Percentiles rank a stretch among this genome's conserved stretches.
Conservation (phyloP, 805 yeast genomes). For the Kodamaea lidongshanica region DNA sequence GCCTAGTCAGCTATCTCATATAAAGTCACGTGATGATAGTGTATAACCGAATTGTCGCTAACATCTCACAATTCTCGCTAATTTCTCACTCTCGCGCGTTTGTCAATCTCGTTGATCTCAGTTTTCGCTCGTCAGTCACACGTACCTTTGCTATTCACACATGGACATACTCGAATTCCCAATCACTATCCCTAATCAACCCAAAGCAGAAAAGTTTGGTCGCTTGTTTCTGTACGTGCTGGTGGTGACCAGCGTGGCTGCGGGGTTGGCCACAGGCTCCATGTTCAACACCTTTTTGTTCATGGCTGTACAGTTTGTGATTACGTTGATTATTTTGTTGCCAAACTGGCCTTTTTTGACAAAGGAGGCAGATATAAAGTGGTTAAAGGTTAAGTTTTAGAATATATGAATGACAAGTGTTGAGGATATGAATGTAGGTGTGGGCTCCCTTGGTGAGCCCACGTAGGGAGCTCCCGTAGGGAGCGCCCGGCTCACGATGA, state of each 20-base stretch:
- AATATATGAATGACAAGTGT: conserved; percentile 2
- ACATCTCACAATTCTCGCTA: no score
- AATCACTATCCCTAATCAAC: conserved; percentile 42
- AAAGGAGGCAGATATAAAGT: conserved; percentile 38
- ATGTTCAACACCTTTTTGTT: conserved; percentile 32
- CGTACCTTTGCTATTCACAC: not conserved
- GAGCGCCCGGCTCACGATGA: no score
- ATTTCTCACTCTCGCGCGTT: no score
- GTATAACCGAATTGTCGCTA: no score
- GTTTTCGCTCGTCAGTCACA: not conserved
- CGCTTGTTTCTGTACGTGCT: conserved; percentile 21
- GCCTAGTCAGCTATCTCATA: no score
- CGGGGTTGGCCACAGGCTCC: conserved; percentile 46
- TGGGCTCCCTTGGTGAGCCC: no score
- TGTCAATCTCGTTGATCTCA: no score
- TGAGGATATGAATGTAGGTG: no score
- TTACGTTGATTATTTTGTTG: conserved; percentile 30
- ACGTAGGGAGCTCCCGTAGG: no score
- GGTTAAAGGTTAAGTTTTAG: conserved; percentile 35
- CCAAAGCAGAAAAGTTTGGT: conserved; percentile 30
- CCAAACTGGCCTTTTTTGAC: conserved; percentile 60
- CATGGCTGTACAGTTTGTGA: conserved; percentile 30
- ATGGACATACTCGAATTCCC: conserved; percentile 13
- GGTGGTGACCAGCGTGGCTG: conserved; percentile 35
- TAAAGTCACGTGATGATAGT: no score